Evolutionary conservation across 1,284 basidiomycete genomes (phyloP).

Genomic region (Tilletia horrida): DNA sequence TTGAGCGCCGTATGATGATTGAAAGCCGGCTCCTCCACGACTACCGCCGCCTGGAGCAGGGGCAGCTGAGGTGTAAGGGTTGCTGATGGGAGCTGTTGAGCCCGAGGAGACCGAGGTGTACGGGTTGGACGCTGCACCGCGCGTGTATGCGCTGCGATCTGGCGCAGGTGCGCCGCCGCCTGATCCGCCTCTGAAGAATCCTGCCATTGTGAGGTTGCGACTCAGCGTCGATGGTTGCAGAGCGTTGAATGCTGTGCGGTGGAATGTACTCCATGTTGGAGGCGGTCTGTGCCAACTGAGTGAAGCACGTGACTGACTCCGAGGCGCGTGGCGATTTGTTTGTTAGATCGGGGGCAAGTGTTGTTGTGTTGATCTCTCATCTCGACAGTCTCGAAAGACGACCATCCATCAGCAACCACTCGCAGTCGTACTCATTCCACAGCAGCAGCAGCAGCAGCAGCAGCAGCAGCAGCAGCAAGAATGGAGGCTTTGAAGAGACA

Average conservation of each 20-base stretch:
- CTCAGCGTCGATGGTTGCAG: not conserved
- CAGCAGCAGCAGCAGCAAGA: no score
- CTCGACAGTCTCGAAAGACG: not conserved
- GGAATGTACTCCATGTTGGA: not conserved
- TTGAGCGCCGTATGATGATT: not conserved
- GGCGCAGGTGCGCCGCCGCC: slow-evolving; percentile 25
- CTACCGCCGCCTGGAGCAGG: slow-evolving; percentile 21
- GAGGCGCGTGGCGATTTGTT: not conserved
- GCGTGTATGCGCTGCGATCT: slow-evolving; percentile 22
- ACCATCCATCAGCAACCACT: not conserved
- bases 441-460: not conserved
- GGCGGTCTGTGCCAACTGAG: not conserved
- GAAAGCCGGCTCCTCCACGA: slow-evolving; percentile 19
- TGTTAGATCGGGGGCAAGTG: not conserved
- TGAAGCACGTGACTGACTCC: not conserved
- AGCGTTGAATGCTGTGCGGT: not conserved
- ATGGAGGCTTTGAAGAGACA: not conserved
- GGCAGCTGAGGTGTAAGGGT: slow-evolving; percentile 14
- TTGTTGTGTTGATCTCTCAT: slow-evolving; percentile 5
- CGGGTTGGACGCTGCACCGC: slow-evolving; percentile 17
- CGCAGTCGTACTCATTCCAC: not conserved
- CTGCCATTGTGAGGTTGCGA: slow-evolving; percentile 28
- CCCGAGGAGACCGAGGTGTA: not conserved
- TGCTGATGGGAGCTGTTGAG: not conserved
- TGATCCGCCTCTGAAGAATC: slow-evolving; percentile 30